Base-by-base conservation (phyloP, 768 basidiomycete genomes). In the Tricholomella constricta region DNA sequence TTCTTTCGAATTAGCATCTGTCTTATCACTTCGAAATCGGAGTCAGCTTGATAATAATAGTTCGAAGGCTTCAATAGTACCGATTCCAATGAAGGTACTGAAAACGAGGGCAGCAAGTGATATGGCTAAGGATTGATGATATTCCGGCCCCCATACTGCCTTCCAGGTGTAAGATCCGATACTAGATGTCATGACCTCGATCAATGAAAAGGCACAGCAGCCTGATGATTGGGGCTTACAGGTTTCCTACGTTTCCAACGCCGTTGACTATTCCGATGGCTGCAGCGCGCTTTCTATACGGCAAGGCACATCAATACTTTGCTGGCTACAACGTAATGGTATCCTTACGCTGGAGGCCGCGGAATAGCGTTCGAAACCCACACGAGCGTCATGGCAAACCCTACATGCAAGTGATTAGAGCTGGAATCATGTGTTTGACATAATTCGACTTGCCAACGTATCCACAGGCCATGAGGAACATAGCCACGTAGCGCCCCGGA, bases 191-290 rank as follows among this genome's bases (percentile, higher is more conserved):
- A n/a, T n/a, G n/a, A n/a, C n/a, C 27, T 15, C 36, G 25, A 5
- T 40, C 2, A 45, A 20, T 27, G 36, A 23, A 32, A 44, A n/a
- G n/a, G 22, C 37, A 23, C n/a, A 41, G 26, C 23, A 42, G 9
- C 0, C 27, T 8, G 11, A 27, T 6, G 12, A 22, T 17, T 12
- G 22, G 3, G 6, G 17, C 79, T n/a, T 62, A 85, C 84, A 86
- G 47, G 56, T 77, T 80, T 8, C 84, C 83, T 3, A 85, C 61
- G 55, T 81, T 83, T 20, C 78, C 83, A 17, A 65, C 47, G 2
- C 84, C 85, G 53, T 84, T 85, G 3, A 85, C 82, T 40, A 88
- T 73, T 1, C 78, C 85, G 25, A 86, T 84, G 1, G 81, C 83
- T 4, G 78, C 85, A 12, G 76, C 76, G 20, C 76, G 72, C 65